Percentiles rank a stretch among this genome's conserved stretches.
These are phyloP conservation scores for Leccinum uliginosum DNA, from an alignment of 768 basidiomycete genomes.

Conservation along the genomic window DNA sequence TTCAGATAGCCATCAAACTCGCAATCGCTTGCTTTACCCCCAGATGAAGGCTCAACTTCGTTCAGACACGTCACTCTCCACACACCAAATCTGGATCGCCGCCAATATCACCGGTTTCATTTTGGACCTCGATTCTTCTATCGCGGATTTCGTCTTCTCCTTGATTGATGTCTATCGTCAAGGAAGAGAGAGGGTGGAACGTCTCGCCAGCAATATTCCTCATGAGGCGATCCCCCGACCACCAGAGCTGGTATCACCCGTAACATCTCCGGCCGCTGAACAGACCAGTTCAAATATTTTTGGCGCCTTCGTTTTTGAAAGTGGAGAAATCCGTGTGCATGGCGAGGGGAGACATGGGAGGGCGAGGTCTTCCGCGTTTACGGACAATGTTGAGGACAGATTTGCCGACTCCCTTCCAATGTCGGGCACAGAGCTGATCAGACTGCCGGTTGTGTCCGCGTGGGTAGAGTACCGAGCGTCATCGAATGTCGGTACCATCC, in stretches of 20 bases:
- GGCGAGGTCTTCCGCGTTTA: slow-evolving; percentile 30
- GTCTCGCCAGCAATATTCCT: slow-evolving; percentile 53
- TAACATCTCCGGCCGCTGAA: slow-evolving; percentile 14
- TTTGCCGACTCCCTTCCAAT: slow-evolving; percentile 53
- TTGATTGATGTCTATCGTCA: slow-evolving; percentile 79
- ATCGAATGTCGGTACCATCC: slow-evolving; percentile 36
- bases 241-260: slow-evolving; percentile 2
- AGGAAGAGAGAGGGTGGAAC: slow-evolving; percentile 74
- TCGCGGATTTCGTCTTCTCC: slow-evolving; percentile 76
- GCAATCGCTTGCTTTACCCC: slow-evolving; percentile 74
- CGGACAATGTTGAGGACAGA: slow-evolving; percentile 48
- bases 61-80: slow-evolving; percentile 44
- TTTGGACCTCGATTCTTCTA: slow-evolving; percentile 76
- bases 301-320: slow-evolving; percentile 70
- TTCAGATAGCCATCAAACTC: slow-evolving; percentile 60
- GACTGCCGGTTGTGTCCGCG: slow-evolving; percentile 71
- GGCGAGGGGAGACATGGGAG: slow-evolving; percentile 43
- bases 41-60: slow-evolving; percentile 74
- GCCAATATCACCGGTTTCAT: slow-evolving; percentile 82
- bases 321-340: slow-evolving; percentile 78
- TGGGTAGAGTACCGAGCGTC: slow-evolving; percentile 79
- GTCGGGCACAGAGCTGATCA: slow-evolving; percentile 54
- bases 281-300: slow-evolving; percentile 56
- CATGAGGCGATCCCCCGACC: slow-evolving; percentile 23
- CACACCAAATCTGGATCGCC: slow-evolving; percentile 54